phyloP scores from a whole-genome alignment of 106 monocot genomes.

The Cymbidium sinense region DNA sequence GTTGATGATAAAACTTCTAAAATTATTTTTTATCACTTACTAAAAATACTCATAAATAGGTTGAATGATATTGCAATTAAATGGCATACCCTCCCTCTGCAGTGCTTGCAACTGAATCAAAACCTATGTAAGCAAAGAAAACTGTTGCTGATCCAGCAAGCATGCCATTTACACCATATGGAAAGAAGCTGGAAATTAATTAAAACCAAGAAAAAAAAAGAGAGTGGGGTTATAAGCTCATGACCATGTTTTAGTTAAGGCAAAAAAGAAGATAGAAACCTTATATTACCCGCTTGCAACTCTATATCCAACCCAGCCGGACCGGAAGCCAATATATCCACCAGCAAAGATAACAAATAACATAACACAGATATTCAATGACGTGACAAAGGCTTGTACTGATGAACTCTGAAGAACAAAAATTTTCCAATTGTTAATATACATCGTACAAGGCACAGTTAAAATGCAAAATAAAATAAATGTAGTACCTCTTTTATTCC shows the following conservation, averaged over 20 bases:
- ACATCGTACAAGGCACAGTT: not conserved
- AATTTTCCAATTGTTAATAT: not conserved
- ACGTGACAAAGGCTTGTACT: slow-evolving; percentile 67
- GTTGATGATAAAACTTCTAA: not conserved
- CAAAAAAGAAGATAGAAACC: not conserved
- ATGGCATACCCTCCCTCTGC: slow-evolving; percentile 79
- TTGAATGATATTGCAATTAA: not conserved
- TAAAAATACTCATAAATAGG: not conserved
- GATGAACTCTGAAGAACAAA: slow-evolving; percentile 57
- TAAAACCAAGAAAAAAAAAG: not conserved
- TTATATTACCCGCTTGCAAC: slow-evolving; percentile 57
- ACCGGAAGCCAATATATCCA: slow-evolving; percentile 86
- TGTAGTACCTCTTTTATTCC: slow-evolving; percentile 88
- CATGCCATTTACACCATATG: slow-evolving; percentile 91
- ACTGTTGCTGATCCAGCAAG: slow-evolving; percentile 91
- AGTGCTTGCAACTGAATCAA: slow-evolving; percentile 93
- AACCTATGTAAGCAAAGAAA: slow-evolving; percentile 97
- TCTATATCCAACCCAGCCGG: slow-evolving; percentile 90
- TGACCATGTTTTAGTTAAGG: not conserved
- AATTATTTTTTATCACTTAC: not conserved
- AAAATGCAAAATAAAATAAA: slow-evolving; percentile 11
- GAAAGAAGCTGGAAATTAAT: slow-evolving; percentile 66
- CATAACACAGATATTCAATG: slow-evolving; percentile 82
- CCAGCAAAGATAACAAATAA: slow-evolving; percentile 87
- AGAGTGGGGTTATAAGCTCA: not conserved